phyloP scores from a whole-genome alignment of 257 asterid species.

The Nicotiana attenuata region DNA sequence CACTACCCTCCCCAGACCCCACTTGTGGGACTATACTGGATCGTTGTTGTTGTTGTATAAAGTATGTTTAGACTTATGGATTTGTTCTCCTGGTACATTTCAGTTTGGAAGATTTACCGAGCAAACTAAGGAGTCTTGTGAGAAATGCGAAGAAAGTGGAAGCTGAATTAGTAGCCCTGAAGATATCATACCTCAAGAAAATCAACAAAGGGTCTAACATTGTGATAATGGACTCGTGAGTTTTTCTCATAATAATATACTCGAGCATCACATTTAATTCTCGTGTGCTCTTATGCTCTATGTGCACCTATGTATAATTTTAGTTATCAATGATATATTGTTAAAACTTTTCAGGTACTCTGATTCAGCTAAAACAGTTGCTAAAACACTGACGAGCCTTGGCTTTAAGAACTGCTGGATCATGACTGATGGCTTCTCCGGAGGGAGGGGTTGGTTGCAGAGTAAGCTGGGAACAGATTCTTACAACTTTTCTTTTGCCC shows the following conservation, averaged over 20 bases:
- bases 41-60: too few relatives aligned
- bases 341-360: slow-evolving; percentile 53
- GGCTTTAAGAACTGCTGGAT: slow-evolving; percentile 88
- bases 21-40: too few relatives aligned
- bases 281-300: not conserved
- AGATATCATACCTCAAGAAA: slow-evolving; percentile 86
- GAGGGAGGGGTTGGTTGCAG: slow-evolving; percentile 89
- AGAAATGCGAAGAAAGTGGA: slow-evolving; percentile 73
- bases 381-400: slow-evolving; percentile 65
- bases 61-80: not conserved
- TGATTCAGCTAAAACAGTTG: slow-evolving; percentile 77
- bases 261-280: not conserved
- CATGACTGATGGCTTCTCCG: slow-evolving; percentile 82
- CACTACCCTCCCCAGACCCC: too few relatives aligned
- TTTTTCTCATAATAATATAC: not conserved
- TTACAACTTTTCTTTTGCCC: slow-evolving; percentile 56
- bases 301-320: not conserved
- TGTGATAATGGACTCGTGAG: slow-evolving; percentile 91
- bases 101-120: slow-evolving; percentile 90
- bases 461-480: slow-evolving; percentile 83
- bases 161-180: slow-evolving; percentile 83
- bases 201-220: slow-evolving; percentile 69
- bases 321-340: not conserved
- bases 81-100: slow-evolving; percentile 15
- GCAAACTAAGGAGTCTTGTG: slow-evolving; percentile 61